phyloP scores from a whole-genome alignment of 306 rosid genomes.

The Phaseolus lunatus region DNA sequence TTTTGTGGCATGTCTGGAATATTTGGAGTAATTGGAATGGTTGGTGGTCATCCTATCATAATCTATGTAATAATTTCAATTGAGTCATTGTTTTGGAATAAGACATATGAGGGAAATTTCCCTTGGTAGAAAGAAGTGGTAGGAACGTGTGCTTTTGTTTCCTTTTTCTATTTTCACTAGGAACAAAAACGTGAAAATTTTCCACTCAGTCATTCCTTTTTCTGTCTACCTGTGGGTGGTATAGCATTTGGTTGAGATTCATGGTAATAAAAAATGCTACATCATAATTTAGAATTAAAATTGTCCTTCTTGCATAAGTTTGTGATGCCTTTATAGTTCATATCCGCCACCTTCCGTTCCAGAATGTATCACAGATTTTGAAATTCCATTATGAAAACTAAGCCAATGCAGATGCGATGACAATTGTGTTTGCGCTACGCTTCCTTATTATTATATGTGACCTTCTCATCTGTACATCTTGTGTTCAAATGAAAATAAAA shows the following conservation, averaged over 20 bases:
- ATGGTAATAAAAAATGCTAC: slow-evolving; percentile 1
- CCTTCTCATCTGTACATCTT: background rate
- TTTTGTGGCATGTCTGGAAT: slow-evolving; percentile 14
- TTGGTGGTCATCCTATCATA: background rate
- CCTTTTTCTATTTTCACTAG: background rate
- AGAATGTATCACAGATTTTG: background rate
- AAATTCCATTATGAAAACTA: background rate
- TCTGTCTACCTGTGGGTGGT: background rate
- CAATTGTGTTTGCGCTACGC: background rate
- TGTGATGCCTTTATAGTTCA: background rate
- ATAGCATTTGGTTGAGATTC: slow-evolving; percentile 5
- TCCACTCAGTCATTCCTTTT: background rate
- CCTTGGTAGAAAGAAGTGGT: slow-evolving; percentile 30
- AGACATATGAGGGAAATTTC: background rate
- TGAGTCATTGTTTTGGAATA: background rate
- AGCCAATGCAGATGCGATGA: background rate
- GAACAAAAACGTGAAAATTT: background rate
- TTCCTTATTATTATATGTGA: background rate
- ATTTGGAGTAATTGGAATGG: background rate
- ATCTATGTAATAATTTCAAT: background rate
- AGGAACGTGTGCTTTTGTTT: background rate
- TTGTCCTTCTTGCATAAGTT: background rate
- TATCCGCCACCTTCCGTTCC: background rate
- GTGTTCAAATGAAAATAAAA: slow-evolving; percentile 2
- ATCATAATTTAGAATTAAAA: background rate